phyloP scores from a whole-genome alignment of 768 basidiomycete species.

The Suillus sp. region DNA sequence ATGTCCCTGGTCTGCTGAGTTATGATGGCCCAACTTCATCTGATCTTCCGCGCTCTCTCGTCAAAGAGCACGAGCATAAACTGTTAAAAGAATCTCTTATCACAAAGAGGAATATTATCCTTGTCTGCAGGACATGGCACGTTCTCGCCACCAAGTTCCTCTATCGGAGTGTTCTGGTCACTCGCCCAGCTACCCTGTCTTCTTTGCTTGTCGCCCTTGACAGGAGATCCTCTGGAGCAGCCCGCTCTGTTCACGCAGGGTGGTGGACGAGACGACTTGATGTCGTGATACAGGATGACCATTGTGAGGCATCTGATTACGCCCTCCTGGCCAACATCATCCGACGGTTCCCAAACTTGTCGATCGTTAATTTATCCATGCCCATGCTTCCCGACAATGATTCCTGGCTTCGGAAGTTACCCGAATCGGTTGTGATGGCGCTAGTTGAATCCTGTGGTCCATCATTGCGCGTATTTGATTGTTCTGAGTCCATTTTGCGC shows the following conservation, averaged over 20 bases:
- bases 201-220: constrained; percentile 21
- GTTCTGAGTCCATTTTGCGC: constrained; percentile 32
- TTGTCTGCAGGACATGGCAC: constrained; percentile 30
- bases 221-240: constrained; percentile 10
- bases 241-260: constrained; percentile 17
- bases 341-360: constrained; percentile 29
- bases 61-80: constrained; percentile 20
- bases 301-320: constrained; percentile 28
- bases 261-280: constrained; percentile 33
- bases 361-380: constrained; percentile 28
- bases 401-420: constrained; percentile 31
- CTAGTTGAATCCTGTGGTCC: constrained; percentile 29
- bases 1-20: constrained; percentile 17
- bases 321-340: constrained; percentile 25
- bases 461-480: constrained; percentile 31
- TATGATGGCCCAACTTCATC: constrained; percentile 15
- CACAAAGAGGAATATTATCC: constrained; percentile 24
- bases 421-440: constrained; percentile 22
- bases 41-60: constrained; percentile 25
- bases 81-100: constrained; percentile 25
- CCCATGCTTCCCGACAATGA: constrained; percentile 28
- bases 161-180: constrained; percentile 26
- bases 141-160: constrained; percentile 25
- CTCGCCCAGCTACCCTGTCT: constrained; percentile 21
- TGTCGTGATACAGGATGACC: constrained; percentile 28